Conservation (phyloP, 768 basidiomycete genomes). For the Amanita fuliginea region DNA sequence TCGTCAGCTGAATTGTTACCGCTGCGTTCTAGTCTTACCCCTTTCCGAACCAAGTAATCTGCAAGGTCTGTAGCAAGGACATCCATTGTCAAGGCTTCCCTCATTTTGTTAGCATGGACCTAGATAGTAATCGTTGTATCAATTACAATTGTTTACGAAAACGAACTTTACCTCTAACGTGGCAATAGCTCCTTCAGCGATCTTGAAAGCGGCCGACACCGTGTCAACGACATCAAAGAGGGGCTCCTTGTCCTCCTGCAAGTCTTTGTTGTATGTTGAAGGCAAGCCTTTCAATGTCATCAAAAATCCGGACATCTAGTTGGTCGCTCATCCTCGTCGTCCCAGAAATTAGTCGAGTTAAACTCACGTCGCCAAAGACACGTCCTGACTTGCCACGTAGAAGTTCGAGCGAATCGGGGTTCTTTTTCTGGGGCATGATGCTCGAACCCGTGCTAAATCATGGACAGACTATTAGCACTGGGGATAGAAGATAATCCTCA, state of each 20-base stretch:
- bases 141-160: neutral
- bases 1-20: neutral
- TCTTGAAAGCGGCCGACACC: slow-evolving; percentile 76
- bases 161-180: slow-evolving; percentile 60
- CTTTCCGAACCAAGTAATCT: slow-evolving; percentile 97
- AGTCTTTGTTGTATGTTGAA: slow-evolving; percentile 98
- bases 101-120: slow-evolving; percentile 90
- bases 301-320: slow-evolving; percentile 93
- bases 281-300: slow-evolving; percentile 97
- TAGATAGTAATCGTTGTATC: slow-evolving; percentile 16
- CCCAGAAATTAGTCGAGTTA: neutral
- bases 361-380: slow-evolving; percentile 78
- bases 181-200: slow-evolving; percentile 89
- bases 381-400: slow-evolving; percentile 93
- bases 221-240: slow-evolving; percentile 92
- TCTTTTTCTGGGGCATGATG: slow-evolving; percentile 99
- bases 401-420: slow-evolving; percentile 92
- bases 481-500: slow-evolving; percentile 7
- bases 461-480: neutral
- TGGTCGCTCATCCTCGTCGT: slow-evolving; percentile 1
- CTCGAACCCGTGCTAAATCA: slow-evolving; percentile 83
- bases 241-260: slow-evolving; percentile 98
- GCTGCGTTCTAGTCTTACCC: slow-evolving; percentile 42
- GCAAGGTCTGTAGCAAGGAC: slow-evolving; percentile 98
- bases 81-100: slow-evolving; percentile 85